These are phyloP conservation scores for Ceratobasidium sp. DNA, from an alignment of 1,284 basidiomycete species.

Conservation along the genomic window DNA sequence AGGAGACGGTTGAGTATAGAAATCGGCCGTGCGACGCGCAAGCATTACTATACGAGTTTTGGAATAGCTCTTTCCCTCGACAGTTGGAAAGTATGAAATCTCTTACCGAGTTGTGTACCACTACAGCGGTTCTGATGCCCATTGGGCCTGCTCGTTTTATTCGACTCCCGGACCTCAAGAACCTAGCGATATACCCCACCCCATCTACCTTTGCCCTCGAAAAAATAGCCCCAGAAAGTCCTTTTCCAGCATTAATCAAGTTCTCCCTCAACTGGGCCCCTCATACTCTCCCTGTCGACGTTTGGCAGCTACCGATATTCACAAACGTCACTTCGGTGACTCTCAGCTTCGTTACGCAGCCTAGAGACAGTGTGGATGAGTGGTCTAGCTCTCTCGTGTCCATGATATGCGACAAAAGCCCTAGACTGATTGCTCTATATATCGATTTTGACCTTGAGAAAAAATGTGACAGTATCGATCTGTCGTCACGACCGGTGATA, in stretches of 20 bases:
- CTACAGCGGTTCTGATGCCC: background rate
- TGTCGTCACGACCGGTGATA: too few species aligned
- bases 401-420: background rate
- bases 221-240: background rate
- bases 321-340: background rate
- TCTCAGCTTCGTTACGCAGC: background rate
- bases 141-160: background rate
- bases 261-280: background rate
- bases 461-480: background rate
- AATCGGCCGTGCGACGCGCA: background rate
- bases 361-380: background rate
- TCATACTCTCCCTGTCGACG: background rate
- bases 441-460: background rate
- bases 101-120: background rate
- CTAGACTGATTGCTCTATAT: background rate
- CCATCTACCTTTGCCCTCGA: background rate
- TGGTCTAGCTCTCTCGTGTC: background rate
- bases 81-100: background rate
- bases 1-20: background rate
- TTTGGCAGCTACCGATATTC: background rate
- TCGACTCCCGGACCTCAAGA: background rate
- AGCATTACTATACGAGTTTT: background rate
- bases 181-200: background rate
- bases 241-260: background rate
- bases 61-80: background rate